These are phyloP conservation scores for Colletotrichum phormii DNA, from an alignment of 2,329 filamentous ascomycete genomes.

Conservation along the genomic window DNA sequence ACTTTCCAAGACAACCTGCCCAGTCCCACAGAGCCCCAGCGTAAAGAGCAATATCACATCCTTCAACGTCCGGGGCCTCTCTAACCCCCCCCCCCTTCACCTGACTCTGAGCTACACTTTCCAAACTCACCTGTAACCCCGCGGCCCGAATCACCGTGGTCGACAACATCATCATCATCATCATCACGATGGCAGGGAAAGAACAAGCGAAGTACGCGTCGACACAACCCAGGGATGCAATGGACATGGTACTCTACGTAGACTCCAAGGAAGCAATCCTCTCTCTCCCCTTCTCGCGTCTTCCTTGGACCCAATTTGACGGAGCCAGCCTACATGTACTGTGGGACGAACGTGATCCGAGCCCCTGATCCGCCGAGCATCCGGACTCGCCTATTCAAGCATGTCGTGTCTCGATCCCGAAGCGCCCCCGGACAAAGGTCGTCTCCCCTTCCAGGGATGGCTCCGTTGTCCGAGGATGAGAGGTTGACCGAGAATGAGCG, in stretches of 20 bases:
- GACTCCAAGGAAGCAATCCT: background rate
- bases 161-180: background rate
- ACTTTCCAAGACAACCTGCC: background rate
- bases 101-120: background rate
- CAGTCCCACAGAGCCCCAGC: background rate
- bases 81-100: background rate
- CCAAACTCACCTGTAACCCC: constrained; percentile 9
- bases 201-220: background rate
- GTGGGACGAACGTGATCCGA: constrained; percentile 14
- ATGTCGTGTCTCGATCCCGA: constrained; percentile 26
- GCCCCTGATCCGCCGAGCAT: background rate
- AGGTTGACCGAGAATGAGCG: background rate
- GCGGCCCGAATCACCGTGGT: background rate
- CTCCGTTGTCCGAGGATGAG: background rate
- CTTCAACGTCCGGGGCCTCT: background rate
- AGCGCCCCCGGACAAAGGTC: background rate
- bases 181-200: background rate
- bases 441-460: background rate
- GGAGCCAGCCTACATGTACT: background rate
- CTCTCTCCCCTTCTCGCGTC: background rate
- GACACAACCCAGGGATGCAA: background rate
- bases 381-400: constrained; percentile 19
- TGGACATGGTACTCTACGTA: background rate
- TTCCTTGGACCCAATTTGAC: background rate
- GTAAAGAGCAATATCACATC: background rate